Evolutionary conservation across 257 asterid genomes (phyloP), one percentile per base, ranked within the genome.

Genomic region (Striga asiatica): DNA sequence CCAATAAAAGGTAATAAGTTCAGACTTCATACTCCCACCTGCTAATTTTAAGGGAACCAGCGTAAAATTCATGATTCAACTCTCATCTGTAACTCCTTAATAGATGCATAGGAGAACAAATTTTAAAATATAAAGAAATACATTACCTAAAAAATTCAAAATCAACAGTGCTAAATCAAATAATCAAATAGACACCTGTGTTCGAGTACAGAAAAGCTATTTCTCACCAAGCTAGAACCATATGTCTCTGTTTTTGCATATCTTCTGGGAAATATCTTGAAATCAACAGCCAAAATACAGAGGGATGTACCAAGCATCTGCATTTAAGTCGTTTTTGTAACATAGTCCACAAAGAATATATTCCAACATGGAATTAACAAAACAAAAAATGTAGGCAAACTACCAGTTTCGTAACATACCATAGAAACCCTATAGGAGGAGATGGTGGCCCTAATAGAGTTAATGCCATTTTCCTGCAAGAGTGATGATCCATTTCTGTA

Each of bases 201-300:
- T 63, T 21, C 57, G 37, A 21, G 38, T 34, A 43, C 11, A 39
- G 52, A 28, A 57, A 32, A 24, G 13, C 13, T 20, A 28, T 66
- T 5, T 52, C 77, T 72, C 76, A 87, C 99, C 99, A 88, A 71
- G 75, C 94, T 67, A 65, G 91, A 76, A 49, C 97, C 99, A n/a
- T 81, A 88, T 28, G 91, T 84, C 85, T 92, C 99, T 23, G 94
- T 81, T 80, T 92, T 88, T 5, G 97, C 95, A 56, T 78, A 88
- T 88, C 88, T 84, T 69, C 94, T 80, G 38, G 99, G 99, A 72
- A 88, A 92, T 67, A 92, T 82, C 73, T 77, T 79, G 81, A 88
- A 92, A 72, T 88, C 99, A 66, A 92, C 97, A 61, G 95, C 97
- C 81, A 92, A 68, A 68, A 92, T 88, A 71, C 91, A 77, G 58